phyloP scores from a whole-genome alignment of 2,329 filamentous ascomycete genomes.

The Apiospora malaysiana region DNA sequence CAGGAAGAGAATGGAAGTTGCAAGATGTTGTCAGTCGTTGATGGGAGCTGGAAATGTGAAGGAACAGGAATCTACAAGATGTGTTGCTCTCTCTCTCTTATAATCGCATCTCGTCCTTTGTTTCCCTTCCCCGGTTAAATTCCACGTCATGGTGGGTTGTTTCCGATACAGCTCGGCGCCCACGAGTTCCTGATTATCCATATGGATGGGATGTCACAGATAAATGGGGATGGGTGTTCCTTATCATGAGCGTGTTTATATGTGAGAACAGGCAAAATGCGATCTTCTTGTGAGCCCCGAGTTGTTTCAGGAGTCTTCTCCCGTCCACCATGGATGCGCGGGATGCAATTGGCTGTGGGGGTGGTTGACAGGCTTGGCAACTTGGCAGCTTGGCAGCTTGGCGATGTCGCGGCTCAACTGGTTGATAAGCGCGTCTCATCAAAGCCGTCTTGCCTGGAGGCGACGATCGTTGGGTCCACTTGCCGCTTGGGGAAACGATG shows the following conservation, averaged over 20 bases:
- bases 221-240: background rate
- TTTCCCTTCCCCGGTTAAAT: background rate
- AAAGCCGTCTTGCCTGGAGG: background rate
- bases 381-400: background rate
- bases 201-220: background rate
- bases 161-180: constrained; percentile 1
- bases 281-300: background rate
- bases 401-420: background rate
- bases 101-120: background rate
- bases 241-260: background rate
- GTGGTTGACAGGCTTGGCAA: background rate
- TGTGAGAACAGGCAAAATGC: background rate
- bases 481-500: constrained; percentile 6
- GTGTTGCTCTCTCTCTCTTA: background rate
- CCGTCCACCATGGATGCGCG: background rate
- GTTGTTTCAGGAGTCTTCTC: background rate
- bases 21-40: background rate
- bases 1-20: background rate
- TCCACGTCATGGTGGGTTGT: background rate
- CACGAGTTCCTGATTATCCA: constrained; percentile 14
- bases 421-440: background rate
- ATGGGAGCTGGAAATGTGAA: background rate
- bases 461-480: background rate
- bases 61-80: background rate
- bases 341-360: background rate